Evolutionary conservation across 345 rosid genomes (phyloP).

Genomic region (Dovyalis caffra): DNA sequence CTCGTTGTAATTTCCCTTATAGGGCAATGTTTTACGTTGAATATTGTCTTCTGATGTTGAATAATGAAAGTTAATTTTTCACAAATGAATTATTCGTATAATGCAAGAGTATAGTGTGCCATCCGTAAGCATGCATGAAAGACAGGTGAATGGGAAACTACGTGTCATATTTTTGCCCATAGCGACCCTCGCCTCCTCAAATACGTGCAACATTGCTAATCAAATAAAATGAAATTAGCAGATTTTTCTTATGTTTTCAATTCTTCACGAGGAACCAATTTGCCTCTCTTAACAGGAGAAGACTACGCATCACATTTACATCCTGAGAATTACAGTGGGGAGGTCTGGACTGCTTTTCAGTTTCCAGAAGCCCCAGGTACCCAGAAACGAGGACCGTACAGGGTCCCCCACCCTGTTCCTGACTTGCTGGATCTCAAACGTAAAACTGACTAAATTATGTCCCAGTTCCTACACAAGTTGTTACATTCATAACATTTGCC

Average conservation of each 20-base stretch:
- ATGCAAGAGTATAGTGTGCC: not conserved
- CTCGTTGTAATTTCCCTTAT: conserved; percentile 21
- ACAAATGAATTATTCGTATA: not conserved
- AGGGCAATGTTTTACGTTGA: not conserved
- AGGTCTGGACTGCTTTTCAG: not conserved
- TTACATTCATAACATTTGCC: not conserved
- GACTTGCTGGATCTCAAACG: not conserved
- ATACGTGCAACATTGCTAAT: not conserved
- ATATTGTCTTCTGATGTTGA: not conserved
- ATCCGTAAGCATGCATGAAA: too few relatives aligned
- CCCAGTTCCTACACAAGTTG: not conserved
- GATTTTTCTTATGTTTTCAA: not conserved
- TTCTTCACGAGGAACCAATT: not conserved
- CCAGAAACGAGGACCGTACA: not conserved
- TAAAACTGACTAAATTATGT: not conserved
- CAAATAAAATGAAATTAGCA: not conserved
- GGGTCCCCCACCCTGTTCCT: not conserved
- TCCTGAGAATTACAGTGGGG: not conserved
- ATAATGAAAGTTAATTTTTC: not conserved
- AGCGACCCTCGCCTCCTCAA: not conserved
- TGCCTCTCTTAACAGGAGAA: not conserved
- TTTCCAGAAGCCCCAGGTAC: not conserved
- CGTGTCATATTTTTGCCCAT: not conserved
- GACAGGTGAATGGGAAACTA: not conserved
- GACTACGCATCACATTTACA: not conserved